phyloP scores from a whole-genome alignment of 1,284 basidiomycete species.

The Puccinia coronata region DNA sequence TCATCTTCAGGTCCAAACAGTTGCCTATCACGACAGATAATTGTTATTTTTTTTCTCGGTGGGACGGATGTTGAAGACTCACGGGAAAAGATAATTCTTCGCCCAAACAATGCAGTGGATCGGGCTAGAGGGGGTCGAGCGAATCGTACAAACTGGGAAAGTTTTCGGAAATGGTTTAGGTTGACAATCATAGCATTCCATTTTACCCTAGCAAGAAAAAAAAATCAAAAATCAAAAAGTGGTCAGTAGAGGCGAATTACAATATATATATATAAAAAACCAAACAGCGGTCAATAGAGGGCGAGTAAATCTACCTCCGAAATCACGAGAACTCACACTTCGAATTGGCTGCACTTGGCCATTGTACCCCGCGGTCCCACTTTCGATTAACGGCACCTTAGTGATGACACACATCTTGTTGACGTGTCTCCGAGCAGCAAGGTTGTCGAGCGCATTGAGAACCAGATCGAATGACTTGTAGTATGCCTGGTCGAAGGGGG shows the following conservation, averaged over 20 bases:
- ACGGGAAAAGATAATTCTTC: slow-evolving; percentile 96
- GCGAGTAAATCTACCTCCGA: too few species aligned
- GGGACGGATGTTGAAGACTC: slow-evolving; percentile 57
- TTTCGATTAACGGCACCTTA: slow-evolving; percentile 86
- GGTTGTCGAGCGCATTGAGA: slow-evolving; percentile 92
- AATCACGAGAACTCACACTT: slow-evolving; percentile 65
- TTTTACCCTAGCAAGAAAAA: slow-evolving; percentile 68
- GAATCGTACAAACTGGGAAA: slow-evolving; percentile 97
- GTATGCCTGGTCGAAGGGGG: slow-evolving; percentile 82
- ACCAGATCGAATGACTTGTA: slow-evolving; percentile 88
- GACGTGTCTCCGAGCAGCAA: slow-evolving; percentile 87
- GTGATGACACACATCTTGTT: slow-evolving; percentile 97
- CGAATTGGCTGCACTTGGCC: slow-evolving; percentile 69
- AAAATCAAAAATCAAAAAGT: neutral
- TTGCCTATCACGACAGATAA: slow-evolving; percentile 65
- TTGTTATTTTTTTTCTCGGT: slow-evolving; percentile 4
- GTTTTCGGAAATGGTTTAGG: slow-evolving; percentile 87
- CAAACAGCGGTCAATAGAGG: neutral
- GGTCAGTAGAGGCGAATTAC: neutral
- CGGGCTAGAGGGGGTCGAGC: slow-evolving; percentile 92
- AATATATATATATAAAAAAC: neutral
- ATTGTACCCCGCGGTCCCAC: slow-evolving; percentile 91
- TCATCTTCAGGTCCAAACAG: slow-evolving; percentile 84
- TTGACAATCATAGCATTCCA: slow-evolving; percentile 90
- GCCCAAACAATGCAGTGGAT: slow-evolving; percentile 99